Evolutionary conservation across 805 yeast genomes (phyloP), one percentile per base, ranked within the genome.

Genomic region (Metschnikowia aberdeeniae): DNA sequence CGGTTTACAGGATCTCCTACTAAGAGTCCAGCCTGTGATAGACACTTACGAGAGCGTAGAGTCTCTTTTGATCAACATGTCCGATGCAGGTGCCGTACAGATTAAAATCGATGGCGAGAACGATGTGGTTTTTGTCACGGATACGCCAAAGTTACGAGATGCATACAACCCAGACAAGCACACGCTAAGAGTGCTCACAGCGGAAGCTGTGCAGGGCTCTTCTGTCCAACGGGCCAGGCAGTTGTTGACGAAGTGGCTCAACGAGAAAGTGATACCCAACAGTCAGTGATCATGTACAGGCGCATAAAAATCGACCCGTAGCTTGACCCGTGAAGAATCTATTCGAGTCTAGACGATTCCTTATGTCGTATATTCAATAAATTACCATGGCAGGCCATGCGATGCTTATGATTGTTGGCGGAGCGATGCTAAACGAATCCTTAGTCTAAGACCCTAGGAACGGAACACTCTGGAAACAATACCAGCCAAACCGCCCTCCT

Each of bases 401-500:
- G 20, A 37, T 37, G 34, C 34, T 13, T 37, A 22, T 22, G 8
- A 22, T 22, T 22, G 26, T 22, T 22, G 26, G 26, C 8, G 26
- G 26, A 22, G 26, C 26, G 26, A 22, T 22, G 26, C 26, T 22
- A 6, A 7, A 22, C 26, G 26, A 22, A 22, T 22, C 3, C 6
- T 5, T 22, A 22, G 26, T 22, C 26, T 3, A 6, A 22, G 26
- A 22, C 26, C 8, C 55, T 55, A 68, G 22, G 74, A 73, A 50
- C 61, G 65, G 67, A 68, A 70, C 40, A 68, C 40, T 52, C 62
- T 65, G 53, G 66, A 50, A 36, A 79, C 49, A 28, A 81, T 56
- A 44, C 78, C 80, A 30, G 77, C 64, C 36, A 86, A 51, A 36
- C 95, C 95, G 47, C 81, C 82, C 31, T 54, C 56, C 56, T 77